Evolutionary conservation across 768 basidiomycete species (phyloP).

Genomic region (Hypsizygus marmoreus): DNA sequence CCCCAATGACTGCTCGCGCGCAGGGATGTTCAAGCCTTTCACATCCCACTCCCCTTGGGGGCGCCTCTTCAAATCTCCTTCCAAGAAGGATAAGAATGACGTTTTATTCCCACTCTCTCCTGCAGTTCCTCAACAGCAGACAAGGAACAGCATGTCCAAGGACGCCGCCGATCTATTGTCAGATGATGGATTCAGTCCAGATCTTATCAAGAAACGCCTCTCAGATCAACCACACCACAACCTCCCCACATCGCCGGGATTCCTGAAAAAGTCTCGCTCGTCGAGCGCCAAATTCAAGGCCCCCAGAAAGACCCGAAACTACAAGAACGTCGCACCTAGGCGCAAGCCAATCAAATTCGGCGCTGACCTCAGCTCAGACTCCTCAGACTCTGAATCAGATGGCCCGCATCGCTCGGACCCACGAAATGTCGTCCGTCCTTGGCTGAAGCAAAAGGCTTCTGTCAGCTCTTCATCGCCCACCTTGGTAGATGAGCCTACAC

Average conservation of each 20-base stretch:
- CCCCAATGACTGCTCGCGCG: slow-evolving; percentile 53
- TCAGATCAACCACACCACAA: slow-evolving; percentile 3
- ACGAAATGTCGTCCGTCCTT: slow-evolving; percentile 16
- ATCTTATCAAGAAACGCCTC: background rate
- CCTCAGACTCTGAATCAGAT: slow-evolving; percentile 31
- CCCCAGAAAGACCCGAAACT: slow-evolving; percentile 2
- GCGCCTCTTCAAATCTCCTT: slow-evolving; percentile 35
- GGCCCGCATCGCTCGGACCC: background rate
- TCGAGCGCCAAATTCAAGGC: slow-evolving; percentile 11
- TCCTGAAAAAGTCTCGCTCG: slow-evolving; percentile 28
- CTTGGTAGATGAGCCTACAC: slow-evolving; percentile 13
- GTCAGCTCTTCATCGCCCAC: slow-evolving; percentile 21
- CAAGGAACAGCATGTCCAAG: slow-evolving; percentile 16
- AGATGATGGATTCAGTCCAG: slow-evolving; percentile 4
- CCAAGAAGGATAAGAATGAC: slow-evolving; percentile 22
- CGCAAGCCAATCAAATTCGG: slow-evolving; percentile 38
- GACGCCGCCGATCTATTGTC: slow-evolving; percentile 8
- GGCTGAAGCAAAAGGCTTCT: slow-evolving; percentile 18
- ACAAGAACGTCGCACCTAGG: slow-evolving; percentile 8
- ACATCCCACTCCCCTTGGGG: slow-evolving; percentile 52
- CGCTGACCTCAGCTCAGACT: slow-evolving; percentile 28
- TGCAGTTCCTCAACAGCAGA: slow-evolving; percentile 8
- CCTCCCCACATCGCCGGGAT: slow-evolving; percentile 17
- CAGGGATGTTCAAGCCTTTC: slow-evolving; percentile 58
- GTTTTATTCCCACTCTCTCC: slow-evolving; percentile 25